phyloP scores from a whole-genome alignment of 2,329 filamentous ascomycete genomes.

The Drechmeria coniospora region DNA sequence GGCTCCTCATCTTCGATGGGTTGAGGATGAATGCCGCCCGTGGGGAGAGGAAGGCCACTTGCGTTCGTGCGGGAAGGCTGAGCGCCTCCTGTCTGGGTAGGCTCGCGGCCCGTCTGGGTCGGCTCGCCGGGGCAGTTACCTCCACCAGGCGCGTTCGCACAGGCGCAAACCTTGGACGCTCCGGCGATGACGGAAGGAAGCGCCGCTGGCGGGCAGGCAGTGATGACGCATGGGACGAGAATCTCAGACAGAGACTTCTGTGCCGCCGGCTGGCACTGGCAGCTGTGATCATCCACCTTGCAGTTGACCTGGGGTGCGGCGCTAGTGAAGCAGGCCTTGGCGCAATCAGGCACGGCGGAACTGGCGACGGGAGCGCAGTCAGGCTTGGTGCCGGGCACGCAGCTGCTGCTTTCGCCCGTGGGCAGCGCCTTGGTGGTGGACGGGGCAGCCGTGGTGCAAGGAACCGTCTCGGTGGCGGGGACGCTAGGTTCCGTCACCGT shows the following conservation, averaged over 20 bases:
- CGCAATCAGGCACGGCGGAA: slow-evolving; percentile 11
- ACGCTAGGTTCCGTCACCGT: no score
- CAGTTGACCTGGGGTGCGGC: slow-evolving; percentile 12
- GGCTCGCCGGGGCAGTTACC: slow-evolving; percentile 1
- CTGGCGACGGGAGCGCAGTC: slow-evolving; percentile 13
- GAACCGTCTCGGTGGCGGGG: no score
- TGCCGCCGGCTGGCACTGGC: slow-evolving; percentile 12
- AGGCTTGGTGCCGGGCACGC: slow-evolving; percentile 4
- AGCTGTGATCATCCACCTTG: slow-evolving; percentile 11
- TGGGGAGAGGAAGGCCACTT: no score
- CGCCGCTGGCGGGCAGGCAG: slow-evolving; percentile 9
- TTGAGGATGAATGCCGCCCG: no score
- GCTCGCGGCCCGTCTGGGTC: slow-evolving; percentile 1
- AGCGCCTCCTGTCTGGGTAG: not conserved
- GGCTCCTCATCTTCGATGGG: no score
- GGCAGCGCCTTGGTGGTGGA: not conserved
- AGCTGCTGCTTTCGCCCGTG: slow-evolving; percentile 3
- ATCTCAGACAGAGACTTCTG: slow-evolving; percentile 9
- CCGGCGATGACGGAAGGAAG: slow-evolving; percentile 12
- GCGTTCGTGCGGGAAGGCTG: no score
- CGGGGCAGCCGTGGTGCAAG: not conserved
- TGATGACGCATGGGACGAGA: slow-evolving; percentile 14
- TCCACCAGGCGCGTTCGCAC: slow-evolving; percentile 5
- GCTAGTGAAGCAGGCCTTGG: slow-evolving; percentile 12
- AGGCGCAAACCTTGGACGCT: slow-evolving; percentile 10